A percentile compares a stretch with the other conserved stretches of the same genome.
These are phyloP conservation scores for Eucalyptus marginata DNA, from an alignment of 345 rosid genomes.

Conservation along the genomic window DNA sequence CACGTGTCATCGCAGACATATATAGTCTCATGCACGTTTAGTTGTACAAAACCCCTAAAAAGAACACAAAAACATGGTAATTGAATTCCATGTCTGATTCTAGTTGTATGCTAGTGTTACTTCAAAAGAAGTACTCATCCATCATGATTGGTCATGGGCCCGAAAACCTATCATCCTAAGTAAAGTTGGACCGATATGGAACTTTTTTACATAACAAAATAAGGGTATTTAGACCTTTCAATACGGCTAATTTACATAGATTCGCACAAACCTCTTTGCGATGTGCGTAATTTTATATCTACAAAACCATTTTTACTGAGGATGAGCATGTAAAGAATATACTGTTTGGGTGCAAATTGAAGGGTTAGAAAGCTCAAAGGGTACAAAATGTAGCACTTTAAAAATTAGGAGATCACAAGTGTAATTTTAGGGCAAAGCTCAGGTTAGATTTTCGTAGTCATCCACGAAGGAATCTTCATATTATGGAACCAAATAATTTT, in stretches of 20 bases:
- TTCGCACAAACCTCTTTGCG: background rate
- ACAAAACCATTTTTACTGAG: background rate
- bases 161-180: background rate
- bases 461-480: background rate
- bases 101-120: background rate
- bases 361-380: background rate
- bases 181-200: background rate
- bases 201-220: background rate
- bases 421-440: background rate
- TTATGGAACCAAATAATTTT: background rate
- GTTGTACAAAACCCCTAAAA: background rate
- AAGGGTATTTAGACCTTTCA: background rate
- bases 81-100: background rate
- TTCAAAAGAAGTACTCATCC: background rate
- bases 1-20: accelerated
- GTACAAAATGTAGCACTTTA: background rate
- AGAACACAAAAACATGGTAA: background rate
- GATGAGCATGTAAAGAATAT: background rate
- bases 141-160: background rate
- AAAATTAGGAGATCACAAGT: background rate
- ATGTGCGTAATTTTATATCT: background rate
- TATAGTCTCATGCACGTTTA: accelerated
- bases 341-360: background rate
- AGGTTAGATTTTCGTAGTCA: background rate
- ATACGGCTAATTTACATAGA: background rate